A percentile compares a stretch with the other conserved stretches of the same genome.
Evolutionary conservation across 345 rosid genomes (phyloP).

Genomic region (Trapa incisa): DNA sequence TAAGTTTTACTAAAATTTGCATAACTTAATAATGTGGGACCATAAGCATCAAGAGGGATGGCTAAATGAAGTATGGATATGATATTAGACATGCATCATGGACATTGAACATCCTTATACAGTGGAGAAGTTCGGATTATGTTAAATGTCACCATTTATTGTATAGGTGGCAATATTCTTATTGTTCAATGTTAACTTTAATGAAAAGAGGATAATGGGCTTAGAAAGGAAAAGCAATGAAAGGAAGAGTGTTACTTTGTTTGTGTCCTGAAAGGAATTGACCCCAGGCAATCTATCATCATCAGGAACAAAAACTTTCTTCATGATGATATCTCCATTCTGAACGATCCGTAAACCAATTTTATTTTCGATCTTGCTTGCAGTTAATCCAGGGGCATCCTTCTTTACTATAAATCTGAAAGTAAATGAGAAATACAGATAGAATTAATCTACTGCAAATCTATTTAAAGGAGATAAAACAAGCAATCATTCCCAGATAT

Average conservation of each 20-base stretch:
- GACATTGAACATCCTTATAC: neutral
- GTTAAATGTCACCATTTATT: neutral
- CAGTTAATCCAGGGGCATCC: constrained; percentile 81
- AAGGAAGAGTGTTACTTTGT: constrained; percentile 40
- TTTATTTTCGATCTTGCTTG: constrained; percentile 78
- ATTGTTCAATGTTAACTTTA: neutral
- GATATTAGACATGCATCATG: neutral
- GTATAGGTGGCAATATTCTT: neutral
- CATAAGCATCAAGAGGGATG: neutral
- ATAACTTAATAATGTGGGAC: neutral
- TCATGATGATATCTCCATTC: constrained; percentile 81
- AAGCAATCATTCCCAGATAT: neutral
- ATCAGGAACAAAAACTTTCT: constrained; percentile 73
- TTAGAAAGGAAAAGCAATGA: neutral
- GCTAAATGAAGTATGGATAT: neutral
- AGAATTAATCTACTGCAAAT: neutral
- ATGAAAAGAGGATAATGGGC: neutral
- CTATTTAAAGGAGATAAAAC: neutral
- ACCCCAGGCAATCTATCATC: constrained; percentile 82
- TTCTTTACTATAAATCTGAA: constrained; percentile 77
- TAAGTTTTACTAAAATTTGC: neutral
- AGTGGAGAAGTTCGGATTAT: neutral
- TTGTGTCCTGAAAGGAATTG: constrained; percentile 82
- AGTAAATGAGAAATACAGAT: constrained; percentile 10
- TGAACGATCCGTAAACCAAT: constrained; percentile 91